phyloP scores from a whole-genome alignment of 2,329 filamentous ascomycete genomes.

The Phyllosticta paracitricarpa region DNA sequence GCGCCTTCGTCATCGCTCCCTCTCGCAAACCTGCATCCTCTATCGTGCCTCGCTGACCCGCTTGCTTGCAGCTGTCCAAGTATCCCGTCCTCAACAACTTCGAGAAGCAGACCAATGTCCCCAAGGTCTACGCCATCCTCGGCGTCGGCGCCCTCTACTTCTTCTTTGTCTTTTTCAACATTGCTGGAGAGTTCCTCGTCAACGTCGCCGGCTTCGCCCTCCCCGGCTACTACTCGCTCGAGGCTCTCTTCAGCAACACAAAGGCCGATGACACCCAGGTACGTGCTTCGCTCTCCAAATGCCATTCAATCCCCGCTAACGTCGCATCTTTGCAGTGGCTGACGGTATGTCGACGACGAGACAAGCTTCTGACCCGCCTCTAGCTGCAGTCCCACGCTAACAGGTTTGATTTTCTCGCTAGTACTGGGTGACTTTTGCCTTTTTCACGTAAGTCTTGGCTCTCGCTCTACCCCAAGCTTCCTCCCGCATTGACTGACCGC shows the following conservation, averaged over 20 bases:
- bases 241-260: constrained; percentile 60
- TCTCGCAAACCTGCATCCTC: background rate
- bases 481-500: constrained; percentile 13
- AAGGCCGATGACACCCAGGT: constrained; percentile 77
- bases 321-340: constrained; percentile 44
- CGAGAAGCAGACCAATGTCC: constrained; percentile 72
- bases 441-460: constrained; percentile 52
- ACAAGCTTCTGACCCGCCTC: background rate
- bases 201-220: constrained; percentile 78
- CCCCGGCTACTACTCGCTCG: constrained; percentile 74
- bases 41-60: constrained; percentile 1
- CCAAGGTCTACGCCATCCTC: constrained; percentile 76
- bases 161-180: constrained; percentile 88
- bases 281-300: constrained; percentile 26
- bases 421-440: constrained; percentile 83
- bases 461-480: background rate
- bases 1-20: background rate
- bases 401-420: constrained; percentile 18
- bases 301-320: constrained; percentile 19
- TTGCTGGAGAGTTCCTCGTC: constrained; percentile 77
- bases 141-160: constrained; percentile 72
- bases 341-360: constrained; percentile 33
- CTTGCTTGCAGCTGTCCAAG: constrained; percentile 58
- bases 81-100: constrained; percentile 76
- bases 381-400: background rate